Percentiles rank a stretch among this genome's conserved stretches.
Evolutionary conservation across 768 basidiomycete species (phyloP).

Genomic region (Tylopilus vinaceipallidus): DNA sequence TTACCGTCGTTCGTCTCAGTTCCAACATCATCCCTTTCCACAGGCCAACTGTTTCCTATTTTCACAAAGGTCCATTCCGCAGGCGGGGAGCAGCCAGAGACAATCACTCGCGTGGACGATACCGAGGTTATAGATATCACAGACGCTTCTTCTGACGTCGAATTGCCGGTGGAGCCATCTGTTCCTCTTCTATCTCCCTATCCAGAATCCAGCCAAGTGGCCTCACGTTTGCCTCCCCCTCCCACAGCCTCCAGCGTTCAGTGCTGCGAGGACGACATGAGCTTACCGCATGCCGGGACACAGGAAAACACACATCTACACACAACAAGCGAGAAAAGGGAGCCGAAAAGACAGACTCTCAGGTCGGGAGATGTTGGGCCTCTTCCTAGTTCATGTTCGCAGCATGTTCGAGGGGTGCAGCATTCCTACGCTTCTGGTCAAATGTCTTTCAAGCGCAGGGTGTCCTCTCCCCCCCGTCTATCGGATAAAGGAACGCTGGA

Average conservation of each 20-base stretch:
- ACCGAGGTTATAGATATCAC: slow-evolving; percentile 20
- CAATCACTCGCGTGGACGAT: slow-evolving; percentile 15
- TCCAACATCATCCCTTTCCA: neutral
- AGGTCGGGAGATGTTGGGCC: slow-evolving; percentile 30
- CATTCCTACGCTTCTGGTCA: slow-evolving; percentile 29
- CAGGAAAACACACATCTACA: neutral
- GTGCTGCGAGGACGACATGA: slow-evolving; percentile 4
- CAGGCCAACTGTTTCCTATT: slow-evolving; percentile 28
- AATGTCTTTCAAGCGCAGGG: slow-evolving; percentile 9
- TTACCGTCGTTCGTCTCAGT: neutral
- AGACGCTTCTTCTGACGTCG: slow-evolving; percentile 16
- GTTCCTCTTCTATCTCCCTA: slow-evolving; percentile 9
- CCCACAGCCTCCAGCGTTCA: neutral
- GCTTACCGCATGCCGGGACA: slow-evolving; percentile 2
- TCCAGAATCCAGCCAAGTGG: slow-evolving; percentile 7
- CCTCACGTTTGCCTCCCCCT: slow-evolving; percentile 8
- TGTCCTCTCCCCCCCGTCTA: neutral
- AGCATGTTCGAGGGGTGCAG: slow-evolving; percentile 65
- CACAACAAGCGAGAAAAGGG: slow-evolving; percentile 5
- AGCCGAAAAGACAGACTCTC: neutral
- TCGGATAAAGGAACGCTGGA: slow-evolving; percentile 8
- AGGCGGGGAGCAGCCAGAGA: slow-evolving; percentile 1
- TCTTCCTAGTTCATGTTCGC: slow-evolving; percentile 48
- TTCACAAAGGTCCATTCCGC: slow-evolving; percentile 15
- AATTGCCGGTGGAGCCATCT: slow-evolving; percentile 12